Evolutionary conservation across 2,329 filamentous ascomycete species (phyloP), one percentile per base, ranked within the genome.

Genomic region (Trichoderma pleuroti): DNA sequence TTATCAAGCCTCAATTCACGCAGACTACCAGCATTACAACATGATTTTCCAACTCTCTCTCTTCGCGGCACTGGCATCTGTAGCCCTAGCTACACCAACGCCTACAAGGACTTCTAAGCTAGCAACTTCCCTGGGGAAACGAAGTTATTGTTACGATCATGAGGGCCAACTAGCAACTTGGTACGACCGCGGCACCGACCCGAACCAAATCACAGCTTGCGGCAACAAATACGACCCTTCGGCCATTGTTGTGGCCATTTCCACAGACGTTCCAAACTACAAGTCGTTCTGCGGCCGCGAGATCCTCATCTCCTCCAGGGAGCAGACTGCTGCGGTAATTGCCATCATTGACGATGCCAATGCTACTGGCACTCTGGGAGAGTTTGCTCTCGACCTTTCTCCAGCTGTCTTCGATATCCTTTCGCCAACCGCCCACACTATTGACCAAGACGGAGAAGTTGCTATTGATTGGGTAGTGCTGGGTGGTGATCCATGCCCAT

Each of bases 131-230:
- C 9, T 64, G 0, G 39, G 21, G 5, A 36, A 36, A 3, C 62
- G 62, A 11, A 42, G 12, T 4, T 16, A 26, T 4, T 54, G 42
- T 5, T 8, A 11, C n/a, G 30, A 54, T 52, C 62, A 65, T 52
- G 30, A 52, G 11, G 26, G 36, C 16, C 62, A 65, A 18, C 12
- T 65, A 24, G 62, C 62, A 34, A 54, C 42, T 11, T 65, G 62
- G 62, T 65, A 65, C 28, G 62, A 65, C n/a, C 28, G 21, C 14
- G 62, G 42, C 12, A 65, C 62, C 1, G 62, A 54, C 42, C 62
- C 62, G 14, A 65, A 52, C 46, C 62, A 65, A 52, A 65, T 65
- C 30, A 65, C 62, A 16, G 62, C 62, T 32, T 65, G 62, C 46
- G 62, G 62, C 1, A 12, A 52, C 42, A 24, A 26, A 14, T 65